Percentiles rank a stretch among this genome's conserved stretches.
These are phyloP conservation scores for Penicillium sp. DNA, from an alignment of 2,329 filamentous ascomycete species.

Conservation along the genomic window DNA sequence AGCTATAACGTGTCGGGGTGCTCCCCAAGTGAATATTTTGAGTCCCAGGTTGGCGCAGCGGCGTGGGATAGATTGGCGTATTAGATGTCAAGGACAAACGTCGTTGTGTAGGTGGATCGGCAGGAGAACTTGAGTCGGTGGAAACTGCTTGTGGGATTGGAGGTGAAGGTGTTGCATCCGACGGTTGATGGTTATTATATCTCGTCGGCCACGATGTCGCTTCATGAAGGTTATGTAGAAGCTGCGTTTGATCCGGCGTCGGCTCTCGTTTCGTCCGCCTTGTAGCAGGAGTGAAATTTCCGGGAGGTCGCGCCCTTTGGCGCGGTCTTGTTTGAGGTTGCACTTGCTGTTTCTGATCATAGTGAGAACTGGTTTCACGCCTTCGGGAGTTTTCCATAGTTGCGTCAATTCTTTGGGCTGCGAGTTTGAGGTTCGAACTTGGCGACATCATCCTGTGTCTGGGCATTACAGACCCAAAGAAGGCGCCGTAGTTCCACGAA, in stretches of 20 bases:
- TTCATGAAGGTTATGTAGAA: conserved; percentile 27
- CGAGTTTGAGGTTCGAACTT: background rate
- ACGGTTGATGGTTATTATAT: conserved; percentile 12
- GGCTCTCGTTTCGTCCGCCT: conserved; percentile 26
- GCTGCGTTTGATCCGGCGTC: conserved; percentile 32
- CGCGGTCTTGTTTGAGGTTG: background rate
- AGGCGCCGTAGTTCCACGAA: background rate
- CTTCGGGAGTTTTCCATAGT: background rate
- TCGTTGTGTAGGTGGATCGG: conserved; percentile 19
- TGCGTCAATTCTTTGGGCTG: background rate
- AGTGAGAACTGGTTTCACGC: background rate
- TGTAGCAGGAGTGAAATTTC: background rate
- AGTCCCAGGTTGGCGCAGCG: conserved; percentile 18
- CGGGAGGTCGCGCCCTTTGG: background rate
- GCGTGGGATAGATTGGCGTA: conserved; percentile 28
- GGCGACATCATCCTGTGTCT: background rate
- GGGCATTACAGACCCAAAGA: background rate
- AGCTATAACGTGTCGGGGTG: conserved; percentile 20
- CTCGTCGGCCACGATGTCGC: conserved; percentile 20
- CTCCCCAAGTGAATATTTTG: conserved; percentile 13
- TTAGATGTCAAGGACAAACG: conserved; percentile 15
- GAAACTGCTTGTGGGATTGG: conserved; percentile 32
- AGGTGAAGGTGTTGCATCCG: conserved; percentile 32
- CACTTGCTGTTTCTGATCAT: background rate
- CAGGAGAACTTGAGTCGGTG: conserved; percentile 27